These are phyloP conservation scores for Pythium brachiatum DNA, from an alignment of 352 stramenopile genomes.

Conservation along the genomic window DNA sequence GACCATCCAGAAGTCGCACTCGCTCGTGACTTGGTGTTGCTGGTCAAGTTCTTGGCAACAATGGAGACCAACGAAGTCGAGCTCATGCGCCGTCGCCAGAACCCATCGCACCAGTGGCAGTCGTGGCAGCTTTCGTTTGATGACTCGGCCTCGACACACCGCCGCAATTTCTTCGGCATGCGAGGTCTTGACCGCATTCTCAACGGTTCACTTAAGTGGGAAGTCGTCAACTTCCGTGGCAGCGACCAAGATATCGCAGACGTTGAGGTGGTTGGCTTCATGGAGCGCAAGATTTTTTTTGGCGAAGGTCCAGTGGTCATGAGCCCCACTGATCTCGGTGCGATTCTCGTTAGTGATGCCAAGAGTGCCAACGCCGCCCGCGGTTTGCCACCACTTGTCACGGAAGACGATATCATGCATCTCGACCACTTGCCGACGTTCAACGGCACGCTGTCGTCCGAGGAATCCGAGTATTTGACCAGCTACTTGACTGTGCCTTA, in stretches of 20 bases:
- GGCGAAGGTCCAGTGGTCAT: slow-evolving; percentile 81
- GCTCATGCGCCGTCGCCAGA: slow-evolving; percentile 70
- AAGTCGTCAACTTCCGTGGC: slow-evolving; percentile 86
- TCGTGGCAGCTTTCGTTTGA: slow-evolving; percentile 91
- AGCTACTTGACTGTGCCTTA: slow-evolving; percentile 99
- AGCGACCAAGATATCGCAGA: slow-evolving; percentile 88
- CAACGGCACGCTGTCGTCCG: slow-evolving; percentile 92
- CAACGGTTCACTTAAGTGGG: slow-evolving; percentile 73
- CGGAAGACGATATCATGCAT: slow-evolving; percentile 98
- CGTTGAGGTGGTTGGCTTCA: slow-evolving; percentile 86
- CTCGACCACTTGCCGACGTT: slow-evolving; percentile 96
- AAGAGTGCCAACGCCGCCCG: slow-evolving; percentile 35
- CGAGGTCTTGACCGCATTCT: slow-evolving; percentile 64
- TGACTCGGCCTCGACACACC: slow-evolving; percentile 65
- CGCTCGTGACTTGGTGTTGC: slow-evolving; percentile 74
- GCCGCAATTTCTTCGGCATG: slow-evolving; percentile 78
- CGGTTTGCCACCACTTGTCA: slow-evolving; percentile 57
- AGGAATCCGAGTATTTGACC: slow-evolving; percentile 97
- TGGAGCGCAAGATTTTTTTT: slow-evolving; percentile 87
- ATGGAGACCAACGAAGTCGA: slow-evolving; percentile 91
- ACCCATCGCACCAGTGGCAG: slow-evolving; percentile 70
- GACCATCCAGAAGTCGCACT: slow-evolving; percentile 82
- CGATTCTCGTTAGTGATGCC: slow-evolving; percentile 53
- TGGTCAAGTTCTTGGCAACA: slow-evolving; percentile 87
- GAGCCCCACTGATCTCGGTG: slow-evolving; percentile 66